These are phyloP conservation scores for Penicillium argentinense DNA, from an alignment of 495 filamentous ascomycete genomes.

Conservation along the genomic window DNA sequence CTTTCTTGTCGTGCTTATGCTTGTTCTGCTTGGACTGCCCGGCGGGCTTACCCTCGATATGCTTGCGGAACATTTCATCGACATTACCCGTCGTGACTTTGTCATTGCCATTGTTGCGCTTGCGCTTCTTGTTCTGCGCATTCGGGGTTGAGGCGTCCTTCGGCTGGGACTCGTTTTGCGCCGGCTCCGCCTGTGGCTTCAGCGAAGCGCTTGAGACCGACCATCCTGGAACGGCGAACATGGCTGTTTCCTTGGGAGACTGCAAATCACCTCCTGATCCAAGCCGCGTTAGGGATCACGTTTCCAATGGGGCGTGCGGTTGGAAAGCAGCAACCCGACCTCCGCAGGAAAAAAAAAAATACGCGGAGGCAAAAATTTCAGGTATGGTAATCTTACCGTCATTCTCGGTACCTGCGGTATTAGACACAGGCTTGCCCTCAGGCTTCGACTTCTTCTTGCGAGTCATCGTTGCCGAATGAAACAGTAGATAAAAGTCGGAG, in stretches of 20 bases:
- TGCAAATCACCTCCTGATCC: too few relatives aligned
- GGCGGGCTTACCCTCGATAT: conserved; percentile 66
- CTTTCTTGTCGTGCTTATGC: conserved; percentile 22
- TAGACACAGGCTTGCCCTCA: too few relatives aligned
- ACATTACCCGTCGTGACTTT: conserved; percentile 71
- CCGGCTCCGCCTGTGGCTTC: conserved; percentile 62
- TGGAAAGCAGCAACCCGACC: too few relatives aligned
- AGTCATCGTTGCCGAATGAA: too few relatives aligned
- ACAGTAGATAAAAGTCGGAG: too few relatives aligned
- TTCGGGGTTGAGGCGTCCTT: conserved; percentile 31
- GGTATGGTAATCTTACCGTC: too few relatives aligned
- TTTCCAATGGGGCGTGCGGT: too few relatives aligned
- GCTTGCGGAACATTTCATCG: conserved; percentile 69
- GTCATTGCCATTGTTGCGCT: conserved; percentile 54
- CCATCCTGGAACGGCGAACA: conserved; percentile 96
- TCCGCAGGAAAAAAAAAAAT: neutral
- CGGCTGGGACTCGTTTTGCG: conserved; percentile 22
- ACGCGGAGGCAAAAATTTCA: too few relatives aligned
- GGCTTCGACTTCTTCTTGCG: too few relatives aligned
- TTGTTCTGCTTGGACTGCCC: too few relatives aligned
- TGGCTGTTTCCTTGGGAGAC: conserved; percentile 34
- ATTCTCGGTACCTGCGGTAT: too few relatives aligned
- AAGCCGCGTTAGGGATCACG: too few relatives aligned
- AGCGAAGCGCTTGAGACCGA: conserved; percentile 68
- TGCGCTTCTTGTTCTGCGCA: conserved; percentile 49